Base-by-base conservation (phyloP, 306 rosid species). In the Mimosa pudica region DNA sequence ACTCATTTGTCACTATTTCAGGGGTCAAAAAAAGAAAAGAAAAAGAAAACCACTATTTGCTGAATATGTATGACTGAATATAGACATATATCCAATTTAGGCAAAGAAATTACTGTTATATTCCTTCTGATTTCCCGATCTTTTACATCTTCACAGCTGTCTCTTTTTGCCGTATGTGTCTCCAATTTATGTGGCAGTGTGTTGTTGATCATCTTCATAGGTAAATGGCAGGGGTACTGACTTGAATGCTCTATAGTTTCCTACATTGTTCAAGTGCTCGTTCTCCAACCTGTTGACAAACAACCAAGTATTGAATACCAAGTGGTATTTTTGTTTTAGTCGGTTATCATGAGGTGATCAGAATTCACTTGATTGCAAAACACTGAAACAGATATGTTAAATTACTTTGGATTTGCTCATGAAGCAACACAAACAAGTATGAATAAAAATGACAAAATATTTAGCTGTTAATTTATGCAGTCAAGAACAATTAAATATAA, bases 211-310 rank as follows among this genome's bases (percentile, higher is more conserved):
- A 49, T 77, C 77, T 52, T 87, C 81, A 61, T 87, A 80, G 72
- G 83, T 81, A 57, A 93, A 91, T 57, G 98, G 98, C 30, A 93
- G 86, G 18, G 97, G 93, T 12, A 91, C 90, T 38, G 97, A 89
- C 71, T 91, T 89, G 85, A 89, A 88, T 73, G 98, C 93, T 52
- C 93, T 75, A 71, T 78, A 93, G 81, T 88, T 91, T 8, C 97
- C 94, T 41, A 89, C 96, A 54, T 93, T 93, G 92, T 89, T 91
- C 41, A 88, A 80, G 86, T 90, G 90, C 82, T 90, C 92, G 67
- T 88, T 90, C 88, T 90, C 92, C 81, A 88, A 46, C 79, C 91
- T 88, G 86, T 54, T 73, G 45, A 44, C 68, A 61, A 20, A 75
- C 35, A 80, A 67, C 57, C 18, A 45, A 55, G 32, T 74, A 71